These are phyloP conservation scores for Suzukiozyma palmioleophila DNA, from an alignment of 1,139 yeast genomes.

Conservation along the genomic window DNA sequence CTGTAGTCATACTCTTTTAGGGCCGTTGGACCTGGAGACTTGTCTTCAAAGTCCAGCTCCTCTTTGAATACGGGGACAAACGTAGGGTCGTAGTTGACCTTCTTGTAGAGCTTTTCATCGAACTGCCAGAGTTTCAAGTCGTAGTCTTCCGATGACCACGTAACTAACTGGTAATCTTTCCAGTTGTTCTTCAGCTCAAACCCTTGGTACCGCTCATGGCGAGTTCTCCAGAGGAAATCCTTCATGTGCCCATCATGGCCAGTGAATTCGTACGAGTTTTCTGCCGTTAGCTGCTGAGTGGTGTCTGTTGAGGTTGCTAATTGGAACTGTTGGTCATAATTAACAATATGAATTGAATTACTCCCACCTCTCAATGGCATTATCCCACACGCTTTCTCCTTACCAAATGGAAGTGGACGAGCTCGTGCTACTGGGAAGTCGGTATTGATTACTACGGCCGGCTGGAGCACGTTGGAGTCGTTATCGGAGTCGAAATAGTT, in stretches of 20 bases:
- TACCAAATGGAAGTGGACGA: conserved; percentile 82
- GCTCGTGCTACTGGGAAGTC: conserved; percentile 89
- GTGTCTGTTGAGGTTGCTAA: conserved; percentile 21
- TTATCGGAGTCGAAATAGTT: conserved; percentile 21
- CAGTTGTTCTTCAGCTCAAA: conserved; percentile 50
- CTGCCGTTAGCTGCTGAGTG: conserved; percentile 24
- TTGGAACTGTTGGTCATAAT: conserved; percentile 47
- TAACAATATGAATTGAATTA: conserved; percentile 66
- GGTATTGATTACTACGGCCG: conserved; percentile 60
- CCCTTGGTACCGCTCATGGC: conserved; percentile 36
- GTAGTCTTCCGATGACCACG: conserved; percentile 85
- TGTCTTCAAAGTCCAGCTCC: conserved; percentile 17
- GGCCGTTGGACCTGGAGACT: conserved; percentile 7
- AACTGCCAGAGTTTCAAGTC: conserved; percentile 84
- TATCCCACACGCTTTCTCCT: conserved; percentile 69
- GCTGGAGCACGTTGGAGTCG: conserved; percentile 18
- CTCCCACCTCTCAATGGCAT: conserved; percentile 90
- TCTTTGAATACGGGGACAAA: conserved; percentile 26
- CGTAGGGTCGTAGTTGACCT: conserved; percentile 51
- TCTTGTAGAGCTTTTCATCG: conserved; percentile 52
- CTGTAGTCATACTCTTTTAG: conserved; percentile 20
- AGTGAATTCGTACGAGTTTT: conserved; percentile 58
- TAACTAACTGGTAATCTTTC: conserved; percentile 81
- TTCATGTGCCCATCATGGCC: conserved; percentile 85
- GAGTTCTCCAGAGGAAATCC: conserved; percentile 82